Percentiles rank a stretch among this genome's conserved stretches.
phyloP scores from a whole-genome alignment of 2,329 filamentous ascomycete genomes.

The Xylariaceae sp. region DNA sequence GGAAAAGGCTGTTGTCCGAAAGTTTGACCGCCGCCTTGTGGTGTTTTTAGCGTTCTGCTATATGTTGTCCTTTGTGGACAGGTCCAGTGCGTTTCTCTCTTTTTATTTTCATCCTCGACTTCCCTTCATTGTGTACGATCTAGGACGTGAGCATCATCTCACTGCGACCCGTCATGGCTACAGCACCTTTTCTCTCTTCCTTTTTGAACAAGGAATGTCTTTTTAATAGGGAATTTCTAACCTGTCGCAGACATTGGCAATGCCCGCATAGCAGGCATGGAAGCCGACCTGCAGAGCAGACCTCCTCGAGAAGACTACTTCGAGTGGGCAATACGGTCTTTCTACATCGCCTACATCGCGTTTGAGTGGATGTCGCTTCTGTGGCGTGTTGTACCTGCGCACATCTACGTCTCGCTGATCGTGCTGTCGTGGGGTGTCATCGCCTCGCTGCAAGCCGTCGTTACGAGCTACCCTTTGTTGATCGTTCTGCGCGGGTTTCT shows the following conservation, averaged over 20 bases:
- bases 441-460: constrained; percentile 75
- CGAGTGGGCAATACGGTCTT: constrained; percentile 66
- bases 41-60: constrained; percentile 84
- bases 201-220: too few species aligned
- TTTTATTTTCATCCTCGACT: background rate
- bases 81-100: constrained; percentile 69
- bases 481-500: constrained; percentile 62
- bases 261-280: constrained; percentile 69
- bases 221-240: background rate
- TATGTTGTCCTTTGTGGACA: constrained; percentile 83
- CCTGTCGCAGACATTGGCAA: constrained; percentile 62
- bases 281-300: constrained; percentile 62
- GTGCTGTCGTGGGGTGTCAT: constrained; percentile 82
- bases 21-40: constrained; percentile 80
- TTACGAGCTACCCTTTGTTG: constrained; percentile 67
- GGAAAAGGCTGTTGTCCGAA: constrained; percentile 72
- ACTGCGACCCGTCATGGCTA: background rate
- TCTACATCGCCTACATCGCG: constrained; percentile 68
- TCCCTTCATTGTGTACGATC: background rate
- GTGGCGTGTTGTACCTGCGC: constrained; percentile 66
- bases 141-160: background rate
- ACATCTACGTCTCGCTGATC: constrained; percentile 61
- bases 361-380: constrained; percentile 72
- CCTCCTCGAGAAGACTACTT: constrained; percentile 58
- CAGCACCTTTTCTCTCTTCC: background rate